These are phyloP conservation scores for Luzula sylvatica DNA, from an alignment of 176 grass and related monocot species.

Conservation along the genomic window DNA sequence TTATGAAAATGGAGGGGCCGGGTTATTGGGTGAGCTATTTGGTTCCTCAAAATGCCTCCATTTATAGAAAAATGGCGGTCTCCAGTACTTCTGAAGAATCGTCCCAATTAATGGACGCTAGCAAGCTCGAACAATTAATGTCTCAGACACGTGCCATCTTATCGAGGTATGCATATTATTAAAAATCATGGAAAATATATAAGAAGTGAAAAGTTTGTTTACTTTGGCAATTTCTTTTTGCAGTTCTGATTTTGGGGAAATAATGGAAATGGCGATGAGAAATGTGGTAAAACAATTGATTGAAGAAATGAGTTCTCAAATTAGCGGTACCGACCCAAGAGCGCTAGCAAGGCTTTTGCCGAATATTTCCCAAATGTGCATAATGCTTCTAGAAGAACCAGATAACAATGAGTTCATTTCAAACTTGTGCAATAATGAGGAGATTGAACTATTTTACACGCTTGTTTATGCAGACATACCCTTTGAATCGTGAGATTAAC, in stretches of 20 bases:
- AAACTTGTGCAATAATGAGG: constrained; percentile 51
- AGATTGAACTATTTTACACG: constrained; percentile 85
- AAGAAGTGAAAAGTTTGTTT: no score
- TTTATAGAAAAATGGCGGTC: constrained; percentile 48
- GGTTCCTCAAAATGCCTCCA: constrained; percentile 60
- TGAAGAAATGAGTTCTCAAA: constrained; percentile 35
- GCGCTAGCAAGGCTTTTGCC: constrained; percentile 68
- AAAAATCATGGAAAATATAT: no score
- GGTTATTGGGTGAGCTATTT: constrained; percentile 84
- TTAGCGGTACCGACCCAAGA: constrained; percentile 25
- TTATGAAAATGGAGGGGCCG: constrained; percentile 46
- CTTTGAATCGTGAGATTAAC: constrained; percentile 9
- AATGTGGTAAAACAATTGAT: constrained; percentile 38
- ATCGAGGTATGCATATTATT: constrained; percentile 77
- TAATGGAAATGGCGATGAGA: constrained; percentile 72
- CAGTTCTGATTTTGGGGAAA: constrained; percentile 78
- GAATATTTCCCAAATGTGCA: constrained; percentile 51
- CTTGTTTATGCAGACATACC: constrained; percentile 74
- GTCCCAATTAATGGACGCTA: constrained; percentile 45
- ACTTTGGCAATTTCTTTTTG: constrained; percentile 21
- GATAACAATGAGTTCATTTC: constrained; percentile 73
- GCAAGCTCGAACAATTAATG: constrained; percentile 84
- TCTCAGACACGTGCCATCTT: constrained; percentile 65
- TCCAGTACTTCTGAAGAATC: constrained; percentile 62
- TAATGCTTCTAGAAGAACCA: constrained; percentile 68